A percentile compares a stretch with the other conserved stretches of the same genome.
These are phyloP conservation scores for Chlorella sp. DNA, from an alignment of 139 green algal species.

Conservation along the genomic window DNA sequence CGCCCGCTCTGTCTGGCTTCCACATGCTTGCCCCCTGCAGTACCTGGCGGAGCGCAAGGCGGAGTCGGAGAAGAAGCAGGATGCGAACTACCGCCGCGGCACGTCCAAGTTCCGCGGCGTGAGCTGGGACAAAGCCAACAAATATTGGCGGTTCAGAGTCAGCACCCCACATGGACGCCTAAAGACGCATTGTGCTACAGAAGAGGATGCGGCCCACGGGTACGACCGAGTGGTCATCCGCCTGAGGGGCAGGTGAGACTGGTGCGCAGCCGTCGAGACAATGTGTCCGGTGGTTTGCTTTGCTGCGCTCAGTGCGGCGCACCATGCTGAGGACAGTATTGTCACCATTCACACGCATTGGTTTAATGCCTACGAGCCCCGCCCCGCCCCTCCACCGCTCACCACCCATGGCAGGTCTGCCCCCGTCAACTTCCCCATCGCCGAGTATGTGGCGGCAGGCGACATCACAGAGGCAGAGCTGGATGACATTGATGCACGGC, in stretches of 20 bases:
- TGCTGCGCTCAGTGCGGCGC: neutral
- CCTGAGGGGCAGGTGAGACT: neutral
- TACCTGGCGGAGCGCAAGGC: conserved; percentile 8
- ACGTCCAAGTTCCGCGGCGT: conserved; percentile 9
- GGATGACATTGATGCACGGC: neutral
- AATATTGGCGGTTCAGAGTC: neutral
- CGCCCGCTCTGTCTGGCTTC: too few species aligned
- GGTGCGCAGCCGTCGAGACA: neutral
- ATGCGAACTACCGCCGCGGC: conserved; percentile 3
- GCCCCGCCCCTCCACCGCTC: too few species aligned
- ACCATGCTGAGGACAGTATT: neutral
- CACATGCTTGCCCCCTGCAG: neutral
- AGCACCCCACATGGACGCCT: neutral
- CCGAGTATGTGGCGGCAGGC: neutral
- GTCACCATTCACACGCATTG: too few species aligned
- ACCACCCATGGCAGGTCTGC: too few species aligned
- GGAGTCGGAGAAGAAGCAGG: neutral
- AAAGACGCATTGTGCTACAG: neutral
- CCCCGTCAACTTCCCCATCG: conserved; percentile 20
- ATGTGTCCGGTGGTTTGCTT: neutral
- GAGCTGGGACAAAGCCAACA: neutral
- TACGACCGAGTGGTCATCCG: conserved; percentile 4
- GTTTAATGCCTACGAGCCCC: too few species aligned
- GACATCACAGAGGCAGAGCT: conserved; percentile 3
- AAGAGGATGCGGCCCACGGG: neutral